Evolutionary conservation across 2,329 filamentous ascomycete genomes (phyloP).

Genomic region (Ramularia endophylla): DNA sequence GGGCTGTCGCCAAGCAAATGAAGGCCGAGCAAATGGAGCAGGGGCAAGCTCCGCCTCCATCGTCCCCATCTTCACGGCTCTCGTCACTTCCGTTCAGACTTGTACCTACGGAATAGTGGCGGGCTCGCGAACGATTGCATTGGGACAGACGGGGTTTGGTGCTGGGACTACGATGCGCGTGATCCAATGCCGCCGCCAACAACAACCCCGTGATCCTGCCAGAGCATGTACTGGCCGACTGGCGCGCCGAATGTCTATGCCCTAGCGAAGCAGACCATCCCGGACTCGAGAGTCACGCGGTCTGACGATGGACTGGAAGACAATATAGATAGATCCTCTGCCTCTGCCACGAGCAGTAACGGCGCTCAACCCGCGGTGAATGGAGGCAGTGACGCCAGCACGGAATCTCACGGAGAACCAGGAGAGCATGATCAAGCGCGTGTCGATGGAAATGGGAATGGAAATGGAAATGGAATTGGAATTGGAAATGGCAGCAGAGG

Average conservation of each 20-base stretch:
- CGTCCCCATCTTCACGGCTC: no score
- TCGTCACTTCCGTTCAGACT: no score
- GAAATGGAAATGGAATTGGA: background rate
- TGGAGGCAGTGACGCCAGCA: background rate
- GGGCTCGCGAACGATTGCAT: no score
- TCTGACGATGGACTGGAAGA: slow-evolving; percentile 53
- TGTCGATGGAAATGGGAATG: slow-evolving; percentile 22
- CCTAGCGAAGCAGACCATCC: slow-evolving; percentile 58
- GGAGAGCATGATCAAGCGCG: background rate
- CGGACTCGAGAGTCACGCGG: slow-evolving; percentile 46
- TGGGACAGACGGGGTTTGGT: background rate
- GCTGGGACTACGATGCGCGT: slow-evolving; percentile 5
- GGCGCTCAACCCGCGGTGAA: slow-evolving; percentile 1
- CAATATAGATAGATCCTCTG: slow-evolving; percentile 12
- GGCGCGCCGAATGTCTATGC: slow-evolving; percentile 79
- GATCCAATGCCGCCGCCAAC: slow-evolving; percentile 8
- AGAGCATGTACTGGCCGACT: slow-evolving; percentile 79
- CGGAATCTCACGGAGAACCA: slow-evolving; percentile 2
- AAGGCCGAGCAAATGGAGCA: no score
- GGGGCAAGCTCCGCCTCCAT: no score
- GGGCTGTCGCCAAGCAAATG: no score
- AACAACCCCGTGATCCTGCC: slow-evolving; percentile 25
- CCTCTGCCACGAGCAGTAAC: slow-evolving; percentile 5
- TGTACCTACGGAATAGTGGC: no score
- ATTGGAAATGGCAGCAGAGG: background rate